These are phyloP conservation scores for Bipolaris cookei DNA, from an alignment of 2,329 filamentous ascomycete species.

Conservation along the genomic window DNA sequence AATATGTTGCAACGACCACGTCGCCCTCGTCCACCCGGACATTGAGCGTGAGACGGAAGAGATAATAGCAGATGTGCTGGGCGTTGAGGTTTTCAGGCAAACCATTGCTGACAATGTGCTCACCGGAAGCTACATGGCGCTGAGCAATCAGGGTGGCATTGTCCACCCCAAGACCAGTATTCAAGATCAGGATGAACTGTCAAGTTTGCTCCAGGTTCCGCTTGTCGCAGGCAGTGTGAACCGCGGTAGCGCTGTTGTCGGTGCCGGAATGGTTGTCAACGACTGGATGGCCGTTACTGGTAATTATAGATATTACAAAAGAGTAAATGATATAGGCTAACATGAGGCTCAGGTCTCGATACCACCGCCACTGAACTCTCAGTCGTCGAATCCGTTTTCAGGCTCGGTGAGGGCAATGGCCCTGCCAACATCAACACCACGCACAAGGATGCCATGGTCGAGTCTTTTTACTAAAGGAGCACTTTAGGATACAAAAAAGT, in stretches of 20 bases:
- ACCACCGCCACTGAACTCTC: constrained; percentile 97
- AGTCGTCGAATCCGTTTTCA: constrained; percentile 95
- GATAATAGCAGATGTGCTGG: constrained; percentile 93
- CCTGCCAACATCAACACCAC: constrained; percentile 79
- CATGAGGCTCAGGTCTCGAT: constrained; percentile 67
- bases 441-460: constrained; percentile 98
- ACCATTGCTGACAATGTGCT: constrained; percentile 97
- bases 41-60: constrained; percentile 98
- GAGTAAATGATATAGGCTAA: background rate
- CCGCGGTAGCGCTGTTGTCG: constrained; percentile 91
- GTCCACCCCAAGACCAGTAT: constrained; percentile 97
- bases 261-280: constrained; percentile 94
- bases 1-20: constrained; percentile 95
- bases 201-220: constrained; percentile 89
- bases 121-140: constrained; percentile 93
- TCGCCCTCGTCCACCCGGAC: constrained; percentile 94
- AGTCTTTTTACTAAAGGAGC: constrained; percentile 88
- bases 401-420: constrained; percentile 82
- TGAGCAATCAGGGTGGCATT: constrained; percentile 94
- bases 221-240: constrained; percentile 95
- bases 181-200: constrained; percentile 97
- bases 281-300: constrained; percentile 93
- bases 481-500: background rate
- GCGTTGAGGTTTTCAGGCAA: constrained; percentile 89
- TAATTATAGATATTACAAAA: constrained; percentile 20